These are phyloP conservation scores for Candida cerambycidarum DNA, from an alignment of 805 yeast genomes.

Conservation along the genomic window DNA sequence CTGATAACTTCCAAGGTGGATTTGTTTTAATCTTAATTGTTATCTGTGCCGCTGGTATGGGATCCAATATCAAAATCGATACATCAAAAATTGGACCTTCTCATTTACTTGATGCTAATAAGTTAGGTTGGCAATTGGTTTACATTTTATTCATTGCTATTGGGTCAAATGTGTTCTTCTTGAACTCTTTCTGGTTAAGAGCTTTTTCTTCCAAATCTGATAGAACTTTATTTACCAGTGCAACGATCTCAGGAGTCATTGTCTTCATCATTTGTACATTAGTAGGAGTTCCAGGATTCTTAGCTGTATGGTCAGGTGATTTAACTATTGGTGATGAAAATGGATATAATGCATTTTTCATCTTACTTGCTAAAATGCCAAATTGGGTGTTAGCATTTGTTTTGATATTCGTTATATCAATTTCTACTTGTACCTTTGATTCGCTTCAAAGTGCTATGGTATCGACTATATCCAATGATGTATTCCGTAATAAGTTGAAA, in stretches of 20 bases:
- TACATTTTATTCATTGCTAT: constrained; percentile 85
- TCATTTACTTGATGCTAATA: constrained; percentile 62
- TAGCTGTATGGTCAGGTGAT: constrained; percentile 89
- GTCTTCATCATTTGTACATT: constrained; percentile 63
- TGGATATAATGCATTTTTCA: constrained; percentile 70
- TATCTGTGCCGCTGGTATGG: constrained; percentile 77
- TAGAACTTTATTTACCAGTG: constrained; percentile 72
- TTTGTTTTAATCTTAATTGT: constrained; percentile 66
- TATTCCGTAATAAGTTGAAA: constrained; percentile 78
- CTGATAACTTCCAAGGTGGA: constrained; percentile 83
- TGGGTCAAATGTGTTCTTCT: constrained; percentile 83
- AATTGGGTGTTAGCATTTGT: constrained; percentile 85
- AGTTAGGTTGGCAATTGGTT: constrained; percentile 84
- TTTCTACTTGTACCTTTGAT: constrained; percentile 88
- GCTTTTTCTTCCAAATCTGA: constrained; percentile 86
- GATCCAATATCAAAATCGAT: constrained; percentile 67
- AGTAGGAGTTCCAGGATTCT: constrained; percentile 78
- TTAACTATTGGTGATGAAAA: constrained; percentile 50
- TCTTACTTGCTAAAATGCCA: constrained; percentile 70
- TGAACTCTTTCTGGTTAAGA: constrained; percentile 92
- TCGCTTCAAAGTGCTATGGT: constrained; percentile 86
- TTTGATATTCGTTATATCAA: constrained; percentile 65
- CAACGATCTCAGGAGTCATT: constrained; percentile 70
- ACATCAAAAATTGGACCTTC: constrained; percentile 61
- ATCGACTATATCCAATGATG: constrained; percentile 84